phyloP scores from a whole-genome alignment of 2,329 filamentous ascomycete species.

The Fusarium nematophilum region DNA sequence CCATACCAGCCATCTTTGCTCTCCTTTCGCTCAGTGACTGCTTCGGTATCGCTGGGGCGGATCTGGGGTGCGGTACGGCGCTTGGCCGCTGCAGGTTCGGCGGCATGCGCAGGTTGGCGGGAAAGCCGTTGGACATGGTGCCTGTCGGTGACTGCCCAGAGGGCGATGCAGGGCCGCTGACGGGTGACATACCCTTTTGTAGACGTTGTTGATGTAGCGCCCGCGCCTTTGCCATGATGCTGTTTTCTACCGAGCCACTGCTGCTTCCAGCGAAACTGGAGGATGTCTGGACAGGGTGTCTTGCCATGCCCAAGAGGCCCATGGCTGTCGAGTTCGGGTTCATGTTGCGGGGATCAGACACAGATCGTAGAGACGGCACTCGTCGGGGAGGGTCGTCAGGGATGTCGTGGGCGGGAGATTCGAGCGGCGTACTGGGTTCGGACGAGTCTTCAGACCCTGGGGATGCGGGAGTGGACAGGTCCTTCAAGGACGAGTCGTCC shows the following conservation, averaged over 20 bases:
- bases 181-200: conserved; percentile 55
- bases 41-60: conserved; percentile 63
- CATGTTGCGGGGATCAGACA: conserved; percentile 73
- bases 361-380: conserved; percentile 68
- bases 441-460: conserved; percentile 60
- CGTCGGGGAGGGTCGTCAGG: conserved; percentile 58
- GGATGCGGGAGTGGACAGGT: conserved; percentile 53
- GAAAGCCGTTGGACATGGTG: conserved; percentile 56
- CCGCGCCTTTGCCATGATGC: conserved; percentile 60
- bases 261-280: conserved; percentile 49
- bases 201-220: conserved; percentile 60
- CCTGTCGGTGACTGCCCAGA: conserved; percentile 48
- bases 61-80: conserved; percentile 62
- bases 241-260: conserved; percentile 51
- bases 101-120: conserved; percentile 57
- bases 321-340: conserved; percentile 86
- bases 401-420: conserved; percentile 51
- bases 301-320: conserved; percentile 76
- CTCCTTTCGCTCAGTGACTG: conserved; percentile 76
- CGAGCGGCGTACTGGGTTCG: conserved; percentile 61
- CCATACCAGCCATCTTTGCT: conserved; percentile 53
- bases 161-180: conserved; percentile 46
- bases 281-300: conserved; percentile 61
- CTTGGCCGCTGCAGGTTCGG: conserved; percentile 56
- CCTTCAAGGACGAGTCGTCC: conserved; percentile 55